These are phyloP conservation scores for Aspergillus kassunensis DNA, from an alignment of 495 filamentous ascomycete genomes.

Conservation along the genomic window DNA sequence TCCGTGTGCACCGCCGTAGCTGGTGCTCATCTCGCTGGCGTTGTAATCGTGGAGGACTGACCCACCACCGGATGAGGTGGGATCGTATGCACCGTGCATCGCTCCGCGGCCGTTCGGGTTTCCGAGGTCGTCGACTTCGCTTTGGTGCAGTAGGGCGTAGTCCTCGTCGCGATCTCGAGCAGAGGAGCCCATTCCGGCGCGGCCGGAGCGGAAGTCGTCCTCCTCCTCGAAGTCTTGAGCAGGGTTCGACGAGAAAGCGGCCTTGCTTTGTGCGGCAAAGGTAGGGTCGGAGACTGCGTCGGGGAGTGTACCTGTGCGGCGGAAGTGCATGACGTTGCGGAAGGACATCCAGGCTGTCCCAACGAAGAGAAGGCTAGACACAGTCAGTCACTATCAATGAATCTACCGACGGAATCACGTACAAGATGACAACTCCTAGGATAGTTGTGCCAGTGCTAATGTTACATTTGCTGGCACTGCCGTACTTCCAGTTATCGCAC, in stretches of 20 bases:
- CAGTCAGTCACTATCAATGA: neutral
- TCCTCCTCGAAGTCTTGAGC: constrained; percentile 48
- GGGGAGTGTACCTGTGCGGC: constrained; percentile 71
- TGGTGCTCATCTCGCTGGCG: constrained; percentile 20
- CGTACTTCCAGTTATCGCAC: constrained; percentile 53
- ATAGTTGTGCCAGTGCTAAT: constrained; percentile 76
- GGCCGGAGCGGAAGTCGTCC: constrained; percentile 45
- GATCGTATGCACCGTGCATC: constrained; percentile 38
- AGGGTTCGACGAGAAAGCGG: constrained; percentile 48
- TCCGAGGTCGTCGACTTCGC: constrained; percentile 40
- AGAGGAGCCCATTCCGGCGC: constrained; percentile 32
- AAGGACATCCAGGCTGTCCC: constrained; percentile 69
- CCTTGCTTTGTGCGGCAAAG: constrained; percentile 45
- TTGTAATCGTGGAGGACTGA: constrained; percentile 40
- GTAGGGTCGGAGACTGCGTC: constrained; percentile 55
- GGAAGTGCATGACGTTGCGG: constrained; percentile 74
- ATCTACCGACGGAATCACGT: constrained; percentile 34
- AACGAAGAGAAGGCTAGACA: constrained; percentile 65
- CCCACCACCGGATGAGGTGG: constrained; percentile 32
- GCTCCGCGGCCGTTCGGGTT: constrained; percentile 32
- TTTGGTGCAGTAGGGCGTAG: constrained; percentile 45
- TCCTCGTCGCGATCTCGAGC: constrained; percentile 42
- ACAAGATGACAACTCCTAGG: constrained; percentile 79
- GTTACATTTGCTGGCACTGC: constrained; percentile 55
- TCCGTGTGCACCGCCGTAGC: constrained; percentile 44